Conservation (phyloP, 2,329 filamentous ascomycete genomes). For the Neophaeococcomyces aloes region DNA sequence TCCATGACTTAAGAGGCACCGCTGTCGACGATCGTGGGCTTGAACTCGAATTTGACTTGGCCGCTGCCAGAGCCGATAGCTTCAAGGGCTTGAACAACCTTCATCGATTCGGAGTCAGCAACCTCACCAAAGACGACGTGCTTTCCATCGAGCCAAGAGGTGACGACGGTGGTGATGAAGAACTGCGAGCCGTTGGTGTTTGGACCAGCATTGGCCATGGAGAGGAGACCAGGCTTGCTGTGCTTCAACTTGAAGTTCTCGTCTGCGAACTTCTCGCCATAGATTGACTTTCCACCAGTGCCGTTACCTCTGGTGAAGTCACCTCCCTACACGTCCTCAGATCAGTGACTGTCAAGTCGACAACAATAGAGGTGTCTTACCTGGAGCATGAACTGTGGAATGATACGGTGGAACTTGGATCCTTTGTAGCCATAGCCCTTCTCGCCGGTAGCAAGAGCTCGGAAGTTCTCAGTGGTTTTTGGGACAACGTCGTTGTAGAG, state of each 20-base stretch:
- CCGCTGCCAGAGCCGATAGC: conserved; percentile 46
- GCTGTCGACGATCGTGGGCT: conserved; percentile 43
- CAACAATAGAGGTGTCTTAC: conserved; percentile 36
- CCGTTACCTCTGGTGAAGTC: conserved; percentile 25
- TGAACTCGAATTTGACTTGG: conserved; percentile 40
- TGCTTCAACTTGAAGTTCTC: conserved; percentile 65
- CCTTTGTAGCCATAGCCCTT: conserved; percentile 58
- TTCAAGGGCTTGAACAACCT: conserved; percentile 51
- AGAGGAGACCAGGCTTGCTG: conserved; percentile 53
- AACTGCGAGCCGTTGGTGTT: conserved; percentile 60
- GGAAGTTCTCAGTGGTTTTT: conserved; percentile 66
- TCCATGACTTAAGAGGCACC: not conserved
- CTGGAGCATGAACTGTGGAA: conserved; percentile 62
- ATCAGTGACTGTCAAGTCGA: not conserved
- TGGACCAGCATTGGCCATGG: conserved; percentile 55
- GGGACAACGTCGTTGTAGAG: conserved; percentile 80
- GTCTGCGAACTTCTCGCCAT: conserved; percentile 55
- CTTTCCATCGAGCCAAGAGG: conserved; percentile 57
- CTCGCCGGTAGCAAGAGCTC: conserved; percentile 54
- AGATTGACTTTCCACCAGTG: conserved; percentile 59
- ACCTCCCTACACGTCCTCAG: not conserved
- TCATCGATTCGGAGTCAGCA: conserved; percentile 43
- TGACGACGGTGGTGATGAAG: conserved; percentile 60
- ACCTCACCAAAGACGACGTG: conserved; percentile 61
- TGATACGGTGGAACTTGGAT: conserved; percentile 59